Evolutionary conservation across 2,329 filamentous ascomycete genomes (phyloP).

Genomic region (Beauveria sp.): DNA sequence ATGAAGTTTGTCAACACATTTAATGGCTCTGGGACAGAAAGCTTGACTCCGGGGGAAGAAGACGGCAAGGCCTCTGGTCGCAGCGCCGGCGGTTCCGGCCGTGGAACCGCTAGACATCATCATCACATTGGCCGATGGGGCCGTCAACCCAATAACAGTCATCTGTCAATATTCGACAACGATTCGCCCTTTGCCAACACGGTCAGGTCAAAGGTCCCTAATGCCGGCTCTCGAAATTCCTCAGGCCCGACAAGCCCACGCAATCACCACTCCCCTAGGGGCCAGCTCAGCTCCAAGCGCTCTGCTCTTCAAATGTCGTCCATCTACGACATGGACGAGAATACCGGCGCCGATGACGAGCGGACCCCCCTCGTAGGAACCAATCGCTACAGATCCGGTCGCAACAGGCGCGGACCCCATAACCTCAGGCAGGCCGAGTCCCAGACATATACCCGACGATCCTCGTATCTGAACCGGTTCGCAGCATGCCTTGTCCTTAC

Average conservation of each 20-base stretch:
- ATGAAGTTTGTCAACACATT: constrained; percentile 94
- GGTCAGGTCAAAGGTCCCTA: constrained; percentile 54
- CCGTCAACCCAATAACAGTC: constrained; percentile 57
- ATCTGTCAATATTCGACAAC: constrained; percentile 66
- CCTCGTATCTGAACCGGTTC: constrained; percentile 61
- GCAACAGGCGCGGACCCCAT: constrained; percentile 45
- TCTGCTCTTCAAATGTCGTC: constrained; percentile 52
- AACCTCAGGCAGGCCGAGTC: constrained; percentile 66
- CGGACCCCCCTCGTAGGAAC: constrained; percentile 67
- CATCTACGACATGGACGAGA: constrained; percentile 73
- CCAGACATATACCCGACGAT: constrained; percentile 55
- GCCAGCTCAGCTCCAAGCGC: constrained; percentile 35
- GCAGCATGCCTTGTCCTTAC: constrained; percentile 84
- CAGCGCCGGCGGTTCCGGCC: constrained; percentile 52
- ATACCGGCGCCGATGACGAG: constrained; percentile 74
- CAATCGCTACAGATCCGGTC: constrained; percentile 53
- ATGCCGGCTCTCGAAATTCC: constrained; percentile 48
- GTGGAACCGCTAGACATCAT: constrained; percentile 66
- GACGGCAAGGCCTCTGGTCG: constrained; percentile 57
- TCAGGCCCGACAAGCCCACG: constrained; percentile 65
- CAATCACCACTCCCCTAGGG: constrained; percentile 33
- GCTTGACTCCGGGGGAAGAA: constrained; percentile 51
- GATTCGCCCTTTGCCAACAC: constrained; percentile 71
- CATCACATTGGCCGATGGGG: constrained; percentile 69
- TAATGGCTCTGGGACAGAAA: constrained; percentile 49